Conservation (phyloP, 345 rosid species). For the Raphanus raphanistrum region DNA sequence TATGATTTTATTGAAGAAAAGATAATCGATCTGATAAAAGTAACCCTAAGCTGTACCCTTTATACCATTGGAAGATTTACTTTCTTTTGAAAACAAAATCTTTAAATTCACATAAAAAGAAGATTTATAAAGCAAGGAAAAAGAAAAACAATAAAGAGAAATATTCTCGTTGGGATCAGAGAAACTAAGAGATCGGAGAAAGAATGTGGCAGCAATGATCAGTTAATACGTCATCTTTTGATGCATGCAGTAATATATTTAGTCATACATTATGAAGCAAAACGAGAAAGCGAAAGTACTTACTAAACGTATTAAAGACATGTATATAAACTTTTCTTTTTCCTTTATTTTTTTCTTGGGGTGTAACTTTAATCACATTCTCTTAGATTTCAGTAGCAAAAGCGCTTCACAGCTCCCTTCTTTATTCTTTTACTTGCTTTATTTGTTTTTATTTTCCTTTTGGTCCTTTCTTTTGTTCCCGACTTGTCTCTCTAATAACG, state of each 20-base stretch:
- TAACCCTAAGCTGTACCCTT: constrained; percentile 38
- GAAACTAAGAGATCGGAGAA: constrained; percentile 46
- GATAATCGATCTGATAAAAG: constrained; percentile 44
- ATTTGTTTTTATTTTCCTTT: not conserved
- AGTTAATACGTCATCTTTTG: constrained; percentile 41
- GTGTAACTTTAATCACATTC: constrained; percentile 46
- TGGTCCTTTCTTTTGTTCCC: constrained; percentile 33
- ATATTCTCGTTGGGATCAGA: constrained; percentile 53
- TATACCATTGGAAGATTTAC: constrained; percentile 44
- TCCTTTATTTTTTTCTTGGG: constrained; percentile 35
- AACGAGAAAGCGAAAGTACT: constrained; percentile 36
- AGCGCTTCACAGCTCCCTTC: constrained; percentile 30
- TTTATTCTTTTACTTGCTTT: constrained; percentile 24
- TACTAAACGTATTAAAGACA: constrained; percentile 10
- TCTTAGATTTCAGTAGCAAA: constrained; percentile 49
- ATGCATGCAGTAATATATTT: constrained; percentile 27
- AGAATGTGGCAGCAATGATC: constrained; percentile 48
- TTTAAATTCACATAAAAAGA: constrained; percentile 42
- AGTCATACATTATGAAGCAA: constrained; percentile 32
- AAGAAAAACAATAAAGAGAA: constrained; percentile 33
- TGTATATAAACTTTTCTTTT: constrained; percentile 31
- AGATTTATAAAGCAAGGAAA: constrained; percentile 36
- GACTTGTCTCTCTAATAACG: constrained; percentile 26
- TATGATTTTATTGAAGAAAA: constrained; percentile 32
- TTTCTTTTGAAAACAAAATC: constrained; percentile 36